Percentiles rank a stretch among this genome's conserved stretches.
Conservation (phyloP, 768 basidiomycete species). For the Lanmaoa rubissima region DNA sequence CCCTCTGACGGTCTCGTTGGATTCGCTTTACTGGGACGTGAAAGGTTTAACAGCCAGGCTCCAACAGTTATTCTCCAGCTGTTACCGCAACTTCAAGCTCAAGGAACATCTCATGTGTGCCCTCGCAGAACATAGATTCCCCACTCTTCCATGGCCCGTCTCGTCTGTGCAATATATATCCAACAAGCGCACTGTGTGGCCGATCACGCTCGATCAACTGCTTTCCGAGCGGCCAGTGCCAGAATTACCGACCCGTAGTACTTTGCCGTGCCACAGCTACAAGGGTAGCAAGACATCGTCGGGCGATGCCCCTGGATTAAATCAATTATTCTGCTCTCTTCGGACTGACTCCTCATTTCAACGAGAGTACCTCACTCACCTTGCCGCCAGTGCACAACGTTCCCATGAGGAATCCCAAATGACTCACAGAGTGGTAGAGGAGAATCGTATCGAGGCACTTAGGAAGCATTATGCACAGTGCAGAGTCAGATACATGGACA, state of each 20-base stretch:
- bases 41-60: background rate
- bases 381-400: background rate
- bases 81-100: constrained; percentile 8
- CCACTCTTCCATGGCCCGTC: accelerated
- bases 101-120: constrained; percentile 1
- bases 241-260: background rate
- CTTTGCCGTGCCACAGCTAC: background rate
- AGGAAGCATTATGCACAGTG: background rate
- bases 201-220: background rate
- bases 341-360: background rate
- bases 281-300: background rate
- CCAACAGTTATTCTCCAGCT: constrained; percentile 10
- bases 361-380: constrained; percentile 10
- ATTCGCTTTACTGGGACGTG: background rate
- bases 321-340: background rate
- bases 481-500: background rate
- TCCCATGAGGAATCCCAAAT: background rate
- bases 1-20: background rate
- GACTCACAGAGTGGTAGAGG: background rate
- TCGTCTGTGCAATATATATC: background rate
- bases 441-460: background rate
- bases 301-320: background rate
- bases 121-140: background rate
- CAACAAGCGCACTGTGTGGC: background rate
- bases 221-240: background rate